Evolutionary conservation across 164 flowering plant genomes (phyloP), one percentile per base, ranked within the genome.

Genomic region (Protea cynaroides): DNA sequence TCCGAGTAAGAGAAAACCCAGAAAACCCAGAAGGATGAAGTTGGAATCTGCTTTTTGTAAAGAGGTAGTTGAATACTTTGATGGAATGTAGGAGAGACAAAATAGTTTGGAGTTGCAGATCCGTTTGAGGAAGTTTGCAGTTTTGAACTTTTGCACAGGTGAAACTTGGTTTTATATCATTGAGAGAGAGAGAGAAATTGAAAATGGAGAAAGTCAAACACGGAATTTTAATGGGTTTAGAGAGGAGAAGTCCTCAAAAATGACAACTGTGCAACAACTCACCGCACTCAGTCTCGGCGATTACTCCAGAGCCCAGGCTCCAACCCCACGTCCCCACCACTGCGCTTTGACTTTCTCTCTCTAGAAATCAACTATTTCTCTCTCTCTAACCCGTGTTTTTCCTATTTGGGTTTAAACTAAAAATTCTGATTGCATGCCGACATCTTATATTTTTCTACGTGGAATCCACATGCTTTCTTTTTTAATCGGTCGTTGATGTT

Each of bases 281-380:
- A n/a, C n/a, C n/a, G n/a, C n/a, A n/a, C n/a, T n/a, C n/a, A n/a
- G n/a, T n/a, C n/a, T n/a, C n/a, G n/a, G n/a, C n/a, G n/a, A n/a
- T n/a, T n/a, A n/a, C n/a, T n/a, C n/a, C n/a, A n/a, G n/a, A n/a
- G n/a, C n/a, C n/a, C n/a, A n/a, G n/a, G n/a, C n/a, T n/a, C n/a
- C n/a, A n/a, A n/a, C n/a, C n/a, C n/a, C n/a, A n/a, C 49, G 17
- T 44, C 17, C 15, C 8, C 49, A 0, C 49, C 49, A 21, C 23
- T 18, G 7, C n/a, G 23, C 18, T 67, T 67, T 67, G 70, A 67
- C 70, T 67, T 60, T 53, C 62, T 65, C 46, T 50, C 36, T 53
- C 50, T 59, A 15, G 0, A 50, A n/a, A 51, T 4, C 49, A 10
- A 21, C 10, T 23, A 8, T 18, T 51, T 25, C 8, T 65, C 6